These are phyloP conservation scores for Prosopis cineraria DNA, from an alignment of 306 rosid genomes.

Conservation along the genomic window DNA sequence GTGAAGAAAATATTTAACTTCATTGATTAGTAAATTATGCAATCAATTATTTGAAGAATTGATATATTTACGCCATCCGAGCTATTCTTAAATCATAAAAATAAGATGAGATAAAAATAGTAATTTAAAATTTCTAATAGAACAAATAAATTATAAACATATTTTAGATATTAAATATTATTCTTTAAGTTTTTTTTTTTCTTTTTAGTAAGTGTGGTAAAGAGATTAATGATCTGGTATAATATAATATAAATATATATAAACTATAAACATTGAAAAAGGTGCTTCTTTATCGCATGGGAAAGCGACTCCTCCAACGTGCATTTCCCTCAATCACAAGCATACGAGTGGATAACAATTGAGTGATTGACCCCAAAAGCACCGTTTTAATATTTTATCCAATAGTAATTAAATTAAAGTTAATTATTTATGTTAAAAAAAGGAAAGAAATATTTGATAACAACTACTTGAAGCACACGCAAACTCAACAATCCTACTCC, in stretches of 20 bases:
- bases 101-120: too few species aligned
- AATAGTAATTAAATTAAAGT: background rate
- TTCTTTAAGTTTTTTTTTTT: too few species aligned
- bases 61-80: background rate
- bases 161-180: too few species aligned
- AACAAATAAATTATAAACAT: too few species aligned
- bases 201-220: too few species aligned
- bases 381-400: background rate
- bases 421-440: background rate
- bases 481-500: background rate
- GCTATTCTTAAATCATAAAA: background rate
- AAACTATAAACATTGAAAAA: background rate
- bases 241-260: background rate
- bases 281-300: background rate
- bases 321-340: background rate
- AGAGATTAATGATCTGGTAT: too few species aligned
- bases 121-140: too few species aligned
- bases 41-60: background rate
- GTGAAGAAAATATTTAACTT: background rate
- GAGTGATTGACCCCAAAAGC: background rate
- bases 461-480: slow-evolving; percentile 2
- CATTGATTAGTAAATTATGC: background rate
- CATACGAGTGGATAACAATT: background rate
- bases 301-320: background rate
- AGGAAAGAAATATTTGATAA: background rate